Conservation (phyloP, 148 eudicot genomes). For the Silene conica region DNA sequence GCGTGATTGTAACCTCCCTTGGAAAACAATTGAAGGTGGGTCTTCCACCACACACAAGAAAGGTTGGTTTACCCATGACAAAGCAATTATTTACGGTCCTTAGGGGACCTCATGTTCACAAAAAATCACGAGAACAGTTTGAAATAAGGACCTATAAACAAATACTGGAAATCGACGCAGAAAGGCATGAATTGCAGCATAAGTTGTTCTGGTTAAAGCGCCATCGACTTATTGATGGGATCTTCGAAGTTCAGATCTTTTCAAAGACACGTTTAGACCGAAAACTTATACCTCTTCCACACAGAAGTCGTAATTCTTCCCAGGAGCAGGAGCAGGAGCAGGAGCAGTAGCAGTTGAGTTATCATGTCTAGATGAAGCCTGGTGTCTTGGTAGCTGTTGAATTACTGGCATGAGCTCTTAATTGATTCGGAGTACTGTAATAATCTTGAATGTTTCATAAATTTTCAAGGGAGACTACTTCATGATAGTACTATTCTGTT, state of each 20-base stretch:
- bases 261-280: slow-evolving; percentile 37
- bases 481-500: too few relatives aligned
- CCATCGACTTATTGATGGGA: slow-evolving; percentile 34
- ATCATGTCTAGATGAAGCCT: neutral
- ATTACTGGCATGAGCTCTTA: too few relatives aligned
- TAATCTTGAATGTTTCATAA: too few relatives aligned
- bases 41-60: slow-evolving; percentile 26
- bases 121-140: slow-evolving; percentile 38
- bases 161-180: slow-evolving; percentile 26
- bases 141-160: slow-evolving; percentile 28
- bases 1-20: slow-evolving; percentile 27
- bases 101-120: slow-evolving; percentile 36
- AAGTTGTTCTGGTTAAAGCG: slow-evolving; percentile 44
- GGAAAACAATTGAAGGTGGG: slow-evolving; percentile 20
- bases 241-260: slow-evolving; percentile 35
- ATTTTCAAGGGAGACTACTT: too few relatives aligned
- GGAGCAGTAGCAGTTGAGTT: neutral
- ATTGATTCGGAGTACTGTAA: too few relatives aligned
- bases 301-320: slow-evolving; percentile 11
- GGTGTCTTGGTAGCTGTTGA: neutral
- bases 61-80: slow-evolving; percentile 27
- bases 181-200: slow-evolving; percentile 33
- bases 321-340: too few relatives aligned
- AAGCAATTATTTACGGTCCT: slow-evolving; percentile 28
- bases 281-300: slow-evolving; percentile 19